Base-by-base conservation (phyloP, 495 filamentous ascomycete species). In the Penicillium dipodomyicola region DNA sequence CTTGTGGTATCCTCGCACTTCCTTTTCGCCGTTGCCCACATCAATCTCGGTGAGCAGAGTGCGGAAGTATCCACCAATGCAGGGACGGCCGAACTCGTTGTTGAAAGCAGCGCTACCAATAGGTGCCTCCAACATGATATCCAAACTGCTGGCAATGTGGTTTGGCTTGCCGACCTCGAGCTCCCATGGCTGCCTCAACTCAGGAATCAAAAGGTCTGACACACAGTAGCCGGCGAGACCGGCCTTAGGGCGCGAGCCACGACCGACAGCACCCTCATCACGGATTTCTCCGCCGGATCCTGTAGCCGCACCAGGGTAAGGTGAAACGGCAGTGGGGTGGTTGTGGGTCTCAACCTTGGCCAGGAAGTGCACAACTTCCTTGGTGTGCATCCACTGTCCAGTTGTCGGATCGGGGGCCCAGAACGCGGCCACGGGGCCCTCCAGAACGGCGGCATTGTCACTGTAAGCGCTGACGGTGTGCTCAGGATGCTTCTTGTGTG, bases 271-370 rank as follows among this genome's bases (percentile, higher is more conserved):
- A 35, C 91, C 93, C 70, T 98, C 94, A 59, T 98, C 94, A 69
- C 91, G 79, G 57, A 96, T 96, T 72, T 96, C 93, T 58, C 94
- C 94, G 60, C 94, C 94, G 17, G 91, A 94, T 25, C 94, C 94
- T 45, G 94, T 98, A 12, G 94, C 94, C 19, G 95, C 94, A 54
- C 94, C 79, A 7, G 77, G 84, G 65, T 78, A 87, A 4, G 90
- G 92, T 5, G 93, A 96, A 50, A 98, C 92, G 8, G 92, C 94
- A 14, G 94, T 97, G 20, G 94, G 94, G 65, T 98, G 94, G 70
- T 97, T 97, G 74, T 98, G 94, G 1, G 94, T 96, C 73, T 98
- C 94, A 14, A 97, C 94, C 75, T 98, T 98, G 61, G 82, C 84
- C n/a, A 97, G 73, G 65, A 92, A 86, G 67, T 97, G 90, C 10